Evolutionary conservation across 192 early-diverging fungal genomes (phyloP), one percentile per base, ranked within the genome.

Genomic region (Pilaira anomala): DNA sequence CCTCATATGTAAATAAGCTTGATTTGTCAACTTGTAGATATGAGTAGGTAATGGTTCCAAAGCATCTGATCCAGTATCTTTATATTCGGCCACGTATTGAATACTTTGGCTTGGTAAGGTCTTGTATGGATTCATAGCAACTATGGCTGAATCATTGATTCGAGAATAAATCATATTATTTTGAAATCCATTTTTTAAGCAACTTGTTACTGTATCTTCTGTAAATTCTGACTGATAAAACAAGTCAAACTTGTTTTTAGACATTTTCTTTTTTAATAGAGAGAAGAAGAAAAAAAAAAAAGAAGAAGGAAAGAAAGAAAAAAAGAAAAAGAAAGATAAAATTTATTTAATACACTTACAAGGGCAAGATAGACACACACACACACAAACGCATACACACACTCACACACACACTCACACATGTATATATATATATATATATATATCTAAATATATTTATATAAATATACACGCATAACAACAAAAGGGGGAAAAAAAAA

Each of bases 1-100:
- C 14, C 83, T 72, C 85, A 94, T 85, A 51, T 93, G 93, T 39
- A 86, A 65, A 69, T 92, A 95, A 9, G 93, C 89, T 48, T 85
- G 79, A 33, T 87, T 80, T 16, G 87, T 88, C 26, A 90, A 58
- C 8, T 86, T 85, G 78, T 88, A 94, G 3, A 91, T 83, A 53
- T 93, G 91, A 7, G 91, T 87, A 9, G 80, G 64, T 36, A 83
- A 68, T 56, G 66, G 79, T 72, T 62, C 80, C 62, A 71, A 68
- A 19, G 61, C 44, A 3, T 77, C 70, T 16, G 60, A 69, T 72
- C 41, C 70, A 7, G 80, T 85, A 66, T 85, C 83, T 46, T 85
- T 81, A 29, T 85, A 87, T 52, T 85, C 80, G 5, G 80, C 84
- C 2, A 88, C 89, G 71, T 90, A 88, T 7, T 89, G 75, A n/a